Conservation (phyloP, 495 filamentous ascomycete species). For the Lasiosphaeriaceae sp. region DNA sequence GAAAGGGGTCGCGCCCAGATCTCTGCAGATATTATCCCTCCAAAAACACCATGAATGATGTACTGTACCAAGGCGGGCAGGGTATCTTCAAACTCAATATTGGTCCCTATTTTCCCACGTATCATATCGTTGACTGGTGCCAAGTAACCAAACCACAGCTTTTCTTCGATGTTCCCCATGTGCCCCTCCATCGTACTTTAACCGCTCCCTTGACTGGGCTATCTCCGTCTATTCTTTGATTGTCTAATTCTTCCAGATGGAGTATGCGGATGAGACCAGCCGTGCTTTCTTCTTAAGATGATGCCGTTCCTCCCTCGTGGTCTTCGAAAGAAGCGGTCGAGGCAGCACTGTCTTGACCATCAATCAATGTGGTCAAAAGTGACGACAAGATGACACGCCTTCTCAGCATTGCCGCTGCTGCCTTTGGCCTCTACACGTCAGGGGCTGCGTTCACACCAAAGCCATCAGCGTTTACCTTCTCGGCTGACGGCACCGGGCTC, state of each 20-base stretch:
- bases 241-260: conserved; percentile 3
- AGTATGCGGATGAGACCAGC: background rate
- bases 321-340: background rate
- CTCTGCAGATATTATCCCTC: too few relatives aligned
- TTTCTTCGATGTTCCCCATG: too few relatives aligned
- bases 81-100: background rate
- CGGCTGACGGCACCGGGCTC: conserved; percentile 10
- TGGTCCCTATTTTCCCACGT: background rate
- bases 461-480: conserved; percentile 22
- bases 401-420: conserved; percentile 5
- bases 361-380: background rate
- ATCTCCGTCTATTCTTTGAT: conserved; percentile 1
- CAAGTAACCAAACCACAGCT: background rate
- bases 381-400: conserved; percentile 14
- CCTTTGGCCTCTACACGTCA: conserved; percentile 4
- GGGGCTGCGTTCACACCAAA: conserved; percentile 11
- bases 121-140: background rate
- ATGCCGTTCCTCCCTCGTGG: background rate
- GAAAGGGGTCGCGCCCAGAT: too few relatives aligned
- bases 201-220: background rate
- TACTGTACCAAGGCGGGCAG: background rate
- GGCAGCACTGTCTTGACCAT: background rate
- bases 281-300: background rate
- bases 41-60: too few relatives aligned
- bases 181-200: background rate